Conservation (phyloP, 2,329 filamentous ascomycete genomes). For the Alternaria solani region DNA sequence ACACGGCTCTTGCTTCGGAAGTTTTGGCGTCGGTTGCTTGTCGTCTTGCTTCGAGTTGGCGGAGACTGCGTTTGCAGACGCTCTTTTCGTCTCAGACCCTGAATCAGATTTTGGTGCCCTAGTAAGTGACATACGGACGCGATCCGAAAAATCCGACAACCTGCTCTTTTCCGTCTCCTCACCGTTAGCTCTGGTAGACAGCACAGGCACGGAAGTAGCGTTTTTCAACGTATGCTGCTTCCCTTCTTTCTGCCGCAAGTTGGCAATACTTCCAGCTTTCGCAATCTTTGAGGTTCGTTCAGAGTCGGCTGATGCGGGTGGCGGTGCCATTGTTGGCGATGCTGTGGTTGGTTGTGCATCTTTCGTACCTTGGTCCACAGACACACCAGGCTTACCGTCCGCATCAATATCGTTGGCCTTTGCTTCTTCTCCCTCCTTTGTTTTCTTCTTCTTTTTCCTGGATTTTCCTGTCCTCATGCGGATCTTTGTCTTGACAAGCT, state of each 20-base stretch:
- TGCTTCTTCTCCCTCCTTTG: constrained; percentile 27
- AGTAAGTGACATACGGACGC: constrained; percentile 37
- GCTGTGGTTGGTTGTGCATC: constrained; percentile 7
- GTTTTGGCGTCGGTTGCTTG: constrained; percentile 3
- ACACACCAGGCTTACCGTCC: constrained; percentile 17
- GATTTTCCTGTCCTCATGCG: constrained; percentile 45
- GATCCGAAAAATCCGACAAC: constrained; percentile 30
- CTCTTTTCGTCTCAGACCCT: constrained; percentile 33
- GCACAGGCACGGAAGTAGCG: constrained; percentile 36
- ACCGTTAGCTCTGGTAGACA: constrained; percentile 24
- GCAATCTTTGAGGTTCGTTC: constrained; percentile 24
- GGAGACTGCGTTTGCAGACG: constrained; percentile 15
- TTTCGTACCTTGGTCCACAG: constrained; percentile 10
- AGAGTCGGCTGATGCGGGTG: constrained; percentile 3
- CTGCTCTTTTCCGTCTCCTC: constrained; percentile 32
- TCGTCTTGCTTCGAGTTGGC: constrained; percentile 19
- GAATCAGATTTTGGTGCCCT: constrained; percentile 36
- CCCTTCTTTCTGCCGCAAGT: constrained; percentile 33
- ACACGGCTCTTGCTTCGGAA: constrained; percentile 1
- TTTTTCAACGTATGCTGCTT: constrained; percentile 40
- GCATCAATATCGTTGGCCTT: constrained; percentile 22
- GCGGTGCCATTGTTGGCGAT: constrained; percentile 1
- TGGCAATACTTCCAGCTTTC: constrained; percentile 41
- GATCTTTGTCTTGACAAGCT: constrained; percentile 48
- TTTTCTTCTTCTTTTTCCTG: constrained; percentile 34